A percentile compares a stretch with the other conserved stretches of the same genome.
These are phyloP conservation scores for Russula foetens DNA, from an alignment of 768 basidiomycete genomes.

Conservation along the genomic window DNA sequence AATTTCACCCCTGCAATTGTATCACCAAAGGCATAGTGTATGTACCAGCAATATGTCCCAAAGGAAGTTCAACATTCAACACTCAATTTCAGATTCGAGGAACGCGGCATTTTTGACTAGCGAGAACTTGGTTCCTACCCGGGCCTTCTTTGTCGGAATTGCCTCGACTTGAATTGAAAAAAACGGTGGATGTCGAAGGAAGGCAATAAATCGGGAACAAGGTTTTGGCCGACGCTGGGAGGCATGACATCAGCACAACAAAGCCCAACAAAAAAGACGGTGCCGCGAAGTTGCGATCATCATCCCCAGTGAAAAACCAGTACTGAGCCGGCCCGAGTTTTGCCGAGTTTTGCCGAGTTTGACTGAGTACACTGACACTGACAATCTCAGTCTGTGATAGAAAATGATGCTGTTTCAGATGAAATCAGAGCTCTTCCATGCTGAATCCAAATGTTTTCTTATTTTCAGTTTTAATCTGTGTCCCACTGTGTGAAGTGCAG, in stretches of 20 bases:
- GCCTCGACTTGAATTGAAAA: constrained; percentile 4
- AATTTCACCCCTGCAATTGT: not conserved
- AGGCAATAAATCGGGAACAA: constrained; percentile 16
- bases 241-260: not conserved
- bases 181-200: not conserved
- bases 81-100: not conserved
- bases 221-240: not conserved
- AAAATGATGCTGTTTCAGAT: too few relatives aligned
- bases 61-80: not conserved
- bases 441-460: too few relatives aligned
- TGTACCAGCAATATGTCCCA: not conserved
- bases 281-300: not conserved
- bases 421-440: too few relatives aligned
- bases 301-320: too few relatives aligned
- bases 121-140: not conserved
- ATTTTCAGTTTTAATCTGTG: too few relatives aligned
- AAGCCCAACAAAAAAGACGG: not conserved
- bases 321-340: too few relatives aligned
- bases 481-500: too few relatives aligned
- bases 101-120: constrained; percentile 1
- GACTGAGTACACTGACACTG: too few relatives aligned
- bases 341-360: too few relatives aligned
- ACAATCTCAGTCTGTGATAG: too few relatives aligned
- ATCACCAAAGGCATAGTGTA: not conserved
- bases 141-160: constrained; percentile 7